phyloP scores from a whole-genome alignment of 192 early-diverging fungal genomes.

The Mortierella alpina region DNA sequence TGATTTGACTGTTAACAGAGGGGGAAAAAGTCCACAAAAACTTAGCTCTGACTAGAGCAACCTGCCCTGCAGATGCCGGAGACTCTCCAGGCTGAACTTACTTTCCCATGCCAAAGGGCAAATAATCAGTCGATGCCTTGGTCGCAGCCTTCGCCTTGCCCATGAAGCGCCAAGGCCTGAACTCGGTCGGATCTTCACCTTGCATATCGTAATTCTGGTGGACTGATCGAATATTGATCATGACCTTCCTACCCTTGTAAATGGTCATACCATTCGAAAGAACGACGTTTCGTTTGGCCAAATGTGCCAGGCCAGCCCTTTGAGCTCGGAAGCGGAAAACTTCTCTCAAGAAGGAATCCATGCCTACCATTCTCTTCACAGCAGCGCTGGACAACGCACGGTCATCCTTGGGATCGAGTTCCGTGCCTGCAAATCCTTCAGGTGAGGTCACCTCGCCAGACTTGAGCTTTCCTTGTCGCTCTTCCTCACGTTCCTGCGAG shows the following conservation, averaged over 20 bases:
- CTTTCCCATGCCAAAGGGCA: slow-evolving; percentile 53
- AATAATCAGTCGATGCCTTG: slow-evolving; percentile 37
- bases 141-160: slow-evolving; percentile 28
- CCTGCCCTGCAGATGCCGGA: too few species aligned
- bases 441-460: not conserved
- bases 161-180: slow-evolving; percentile 46
- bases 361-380: slow-evolving; percentile 44
- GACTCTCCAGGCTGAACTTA: not conserved
- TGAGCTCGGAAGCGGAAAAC: slow-evolving; percentile 22
- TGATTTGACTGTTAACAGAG: not conserved
- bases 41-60: not conserved
- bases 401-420: slow-evolving; percentile 8
- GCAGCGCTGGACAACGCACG: slow-evolving; percentile 6
- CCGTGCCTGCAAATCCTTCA: not conserved
- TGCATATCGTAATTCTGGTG: slow-evolving; percentile 2
- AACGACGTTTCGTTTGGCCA: slow-evolving; percentile 3
- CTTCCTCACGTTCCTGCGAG: slow-evolving; percentile 12
- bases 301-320: slow-evolving; percentile 25
- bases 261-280: slow-evolving; percentile 37
- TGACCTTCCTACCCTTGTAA: slow-evolving; percentile 19
- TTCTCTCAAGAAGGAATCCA: slow-evolving; percentile 48
- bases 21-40: not conserved
- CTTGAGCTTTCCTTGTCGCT: not conserved
- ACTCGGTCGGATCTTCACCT: slow-evolving; percentile 21
- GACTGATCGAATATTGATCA: slow-evolving; percentile 25